Percentiles rank a stretch among this genome's conserved stretches.
These are phyloP conservation scores for Ustilago loliicola DNA, from an alignment of 1,284 basidiomycete species.

Conservation along the genomic window DNA sequence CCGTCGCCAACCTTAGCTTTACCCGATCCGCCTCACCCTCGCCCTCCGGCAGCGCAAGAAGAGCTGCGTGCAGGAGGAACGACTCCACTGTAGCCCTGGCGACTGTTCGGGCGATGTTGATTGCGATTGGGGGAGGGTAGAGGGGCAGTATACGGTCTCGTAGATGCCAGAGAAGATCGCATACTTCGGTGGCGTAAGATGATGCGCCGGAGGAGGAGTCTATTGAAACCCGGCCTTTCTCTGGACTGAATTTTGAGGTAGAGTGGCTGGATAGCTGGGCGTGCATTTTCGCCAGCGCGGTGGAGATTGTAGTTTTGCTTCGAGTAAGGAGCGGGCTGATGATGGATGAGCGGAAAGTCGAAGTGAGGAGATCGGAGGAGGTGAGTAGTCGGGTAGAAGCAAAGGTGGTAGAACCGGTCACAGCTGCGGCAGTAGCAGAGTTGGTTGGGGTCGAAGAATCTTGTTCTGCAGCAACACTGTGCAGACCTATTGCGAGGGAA, in stretches of 20 bases:
- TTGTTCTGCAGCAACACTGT: slow-evolving; percentile 16
- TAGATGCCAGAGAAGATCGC: slow-evolving; percentile 13
- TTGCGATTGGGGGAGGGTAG: slow-evolving; percentile 4
- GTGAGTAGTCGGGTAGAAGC: slow-evolving; percentile 9
- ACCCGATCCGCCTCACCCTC: slow-evolving; percentile 80
- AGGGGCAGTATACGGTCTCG: slow-evolving; percentile 16
- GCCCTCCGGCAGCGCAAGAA: slow-evolving; percentile 73
- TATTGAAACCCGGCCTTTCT: slow-evolving; percentile 6
- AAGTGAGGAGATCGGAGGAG: neutral
- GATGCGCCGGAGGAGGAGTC: slow-evolving; percentile 35
- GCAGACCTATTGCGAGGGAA: slow-evolving; percentile 11
- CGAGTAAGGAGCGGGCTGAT: slow-evolving; percentile 7
- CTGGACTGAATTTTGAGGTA: neutral
- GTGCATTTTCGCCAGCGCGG: slow-evolving; percentile 28
- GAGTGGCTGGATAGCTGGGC: slow-evolving; percentile 10
- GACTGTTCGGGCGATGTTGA: neutral
- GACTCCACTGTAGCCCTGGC: slow-evolving; percentile 1
- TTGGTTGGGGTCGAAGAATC: neutral
- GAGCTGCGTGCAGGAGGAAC: slow-evolving; percentile 89
- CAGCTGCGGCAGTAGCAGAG: neutral
- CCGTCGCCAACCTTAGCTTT: slow-evolving; percentile 89
- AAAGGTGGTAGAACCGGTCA: neutral
- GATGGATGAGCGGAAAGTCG: neutral
- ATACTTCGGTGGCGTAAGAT: slow-evolving; percentile 21
- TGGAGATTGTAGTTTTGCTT: neutral